A percentile compares a stretch with the other conserved stretches of the same genome.
Conservation (phyloP, 495 filamentous ascomycete genomes). For the Penicillium cinerascens region DNA sequence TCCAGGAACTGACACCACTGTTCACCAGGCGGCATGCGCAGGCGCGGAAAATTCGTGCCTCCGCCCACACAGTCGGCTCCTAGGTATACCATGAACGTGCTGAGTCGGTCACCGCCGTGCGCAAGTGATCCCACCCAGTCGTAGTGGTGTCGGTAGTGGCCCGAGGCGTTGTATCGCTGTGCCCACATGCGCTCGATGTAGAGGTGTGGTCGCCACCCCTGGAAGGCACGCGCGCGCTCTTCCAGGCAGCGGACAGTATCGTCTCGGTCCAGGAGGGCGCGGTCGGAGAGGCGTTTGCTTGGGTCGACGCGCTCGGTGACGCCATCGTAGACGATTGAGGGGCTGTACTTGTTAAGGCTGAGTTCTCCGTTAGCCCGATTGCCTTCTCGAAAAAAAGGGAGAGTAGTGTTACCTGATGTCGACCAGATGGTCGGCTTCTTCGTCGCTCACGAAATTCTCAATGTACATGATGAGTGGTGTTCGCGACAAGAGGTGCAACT, state of each 20-base stretch:
- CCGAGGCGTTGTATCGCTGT: slow-evolving; percentile 55
- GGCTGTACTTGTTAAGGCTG: slow-evolving; percentile 48
- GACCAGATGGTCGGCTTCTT: slow-evolving; percentile 50
- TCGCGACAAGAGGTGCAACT: slow-evolving; percentile 43
- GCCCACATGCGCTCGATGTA: slow-evolving; percentile 61
- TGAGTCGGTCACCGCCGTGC: slow-evolving; percentile 44
- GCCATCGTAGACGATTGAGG: slow-evolving; percentile 53
- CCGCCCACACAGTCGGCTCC: slow-evolving; percentile 56
- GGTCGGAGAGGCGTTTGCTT: slow-evolving; percentile 52
- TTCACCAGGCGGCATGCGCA: slow-evolving; percentile 37
- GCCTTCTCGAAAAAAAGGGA: not conserved
- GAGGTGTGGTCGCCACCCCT: slow-evolving; percentile 59
- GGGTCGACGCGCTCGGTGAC: slow-evolving; percentile 42
- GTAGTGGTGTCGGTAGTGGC: slow-evolving; percentile 58
- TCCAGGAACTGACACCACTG: slow-evolving; percentile 60
- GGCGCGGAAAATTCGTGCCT: slow-evolving; percentile 57
- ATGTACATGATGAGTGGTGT: slow-evolving; percentile 57
- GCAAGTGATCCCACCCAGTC: slow-evolving; percentile 51
- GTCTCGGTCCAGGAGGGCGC: slow-evolving; percentile 56
- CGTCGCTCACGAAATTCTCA: slow-evolving; percentile 47
- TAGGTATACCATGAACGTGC: slow-evolving; percentile 64
- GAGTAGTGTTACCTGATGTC: slow-evolving; percentile 40
- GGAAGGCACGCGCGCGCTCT: slow-evolving; percentile 63
- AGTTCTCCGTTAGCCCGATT: not conserved
- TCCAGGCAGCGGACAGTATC: slow-evolving; percentile 64